These are phyloP conservation scores for Pichia scutulata DNA, from an alignment of 805 yeast genomes.

Conservation along the genomic window DNA sequence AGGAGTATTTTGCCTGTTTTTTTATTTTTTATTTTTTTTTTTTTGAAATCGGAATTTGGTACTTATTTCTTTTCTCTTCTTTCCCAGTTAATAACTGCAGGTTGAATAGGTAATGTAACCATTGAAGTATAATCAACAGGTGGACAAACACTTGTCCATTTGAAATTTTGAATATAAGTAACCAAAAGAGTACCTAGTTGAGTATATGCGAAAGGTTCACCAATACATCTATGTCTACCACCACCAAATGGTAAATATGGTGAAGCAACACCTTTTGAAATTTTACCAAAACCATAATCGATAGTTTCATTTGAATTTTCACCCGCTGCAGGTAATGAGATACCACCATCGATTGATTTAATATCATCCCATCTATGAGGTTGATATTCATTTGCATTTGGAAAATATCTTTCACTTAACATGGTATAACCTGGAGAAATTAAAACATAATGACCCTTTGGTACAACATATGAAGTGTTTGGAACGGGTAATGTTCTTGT, in stretches of 20 bases:
- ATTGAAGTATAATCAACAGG: conserved; percentile 74
- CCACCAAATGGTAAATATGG: conserved; percentile 98
- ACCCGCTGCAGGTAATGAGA: conserved; percentile 30
- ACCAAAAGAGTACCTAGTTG: conserved; percentile 84
- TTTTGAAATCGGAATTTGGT: background rate
- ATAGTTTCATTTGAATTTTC: conserved; percentile 33
- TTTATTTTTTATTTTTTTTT: no score
- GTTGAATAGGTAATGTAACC: conserved; percentile 85
- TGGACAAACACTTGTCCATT: conserved; percentile 68
- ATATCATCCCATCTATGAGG: conserved; percentile 79
- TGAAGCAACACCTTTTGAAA: conserved; percentile 91
- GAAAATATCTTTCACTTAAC: conserved; percentile 71
- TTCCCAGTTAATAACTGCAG: conserved; percentile 67
- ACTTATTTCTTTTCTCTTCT: conserved; percentile 36
- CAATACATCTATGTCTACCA: conserved; percentile 98
- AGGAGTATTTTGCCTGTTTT: background rate
- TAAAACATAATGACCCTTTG: conserved; percentile 81
- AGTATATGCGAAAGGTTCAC: conserved; percentile 94
- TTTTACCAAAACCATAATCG: conserved; percentile 96
- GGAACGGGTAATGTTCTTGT: conserved; percentile 72
- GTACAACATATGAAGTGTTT: conserved; percentile 70
- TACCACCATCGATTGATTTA: conserved; percentile 23
- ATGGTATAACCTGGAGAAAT: conserved; percentile 92
- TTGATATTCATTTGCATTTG: conserved; percentile 60
- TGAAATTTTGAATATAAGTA: conserved; percentile 64